Evolutionary conservation across 768 basidiomycete species (phyloP), one percentile per base, ranked within the genome.

Genomic region (Chalciporus sphaerocephalus): DNA sequence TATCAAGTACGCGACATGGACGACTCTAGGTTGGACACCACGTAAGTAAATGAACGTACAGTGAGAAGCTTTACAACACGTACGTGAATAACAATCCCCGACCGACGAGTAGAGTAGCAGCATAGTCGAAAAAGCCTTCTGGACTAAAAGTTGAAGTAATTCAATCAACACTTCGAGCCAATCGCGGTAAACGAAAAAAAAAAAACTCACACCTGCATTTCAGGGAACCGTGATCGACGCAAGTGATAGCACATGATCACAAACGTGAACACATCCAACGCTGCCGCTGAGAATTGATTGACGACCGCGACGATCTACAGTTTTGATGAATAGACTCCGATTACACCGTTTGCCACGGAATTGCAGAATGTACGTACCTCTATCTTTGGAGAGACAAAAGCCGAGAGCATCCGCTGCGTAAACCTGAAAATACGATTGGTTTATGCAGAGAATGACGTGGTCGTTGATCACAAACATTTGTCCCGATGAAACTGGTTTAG

Each of bases 21-120:
- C 11, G 28, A 56, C 1, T 2, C 63, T 65, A 25, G 17, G 25
- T 44, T 6, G 13, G 20, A 30, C 21, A 16, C 5, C 9, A 8
- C 28, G 28, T 33, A 9, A 2, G 20, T 48, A 22, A 51, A 17
- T 5, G 11, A 21, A 10, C n/a, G 27, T 4, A 2, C 4, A 40
- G 16, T 15, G 25, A 24, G 12, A 34, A 15, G 28, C 33, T 8
- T 15, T 13, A 38, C 10, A 6, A 25, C 11, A 60, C 65, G 25
- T 24, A 65, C 63, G 53, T 42, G 20, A 58, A 60, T 20, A 42
- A 48, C 21, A 65, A 21, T 4, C 62, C 65, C 2, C 60, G 56
- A 38, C 47, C 38, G 4, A 62, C 42, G 3, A 56, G 21, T 2
- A 56, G 0, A 1, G 25, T 47, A 16, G 20, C 3, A 2, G 36